Conservation (phyloP, 1,284 basidiomycete genomes). For the Cystobasidium pallidum region DNA sequence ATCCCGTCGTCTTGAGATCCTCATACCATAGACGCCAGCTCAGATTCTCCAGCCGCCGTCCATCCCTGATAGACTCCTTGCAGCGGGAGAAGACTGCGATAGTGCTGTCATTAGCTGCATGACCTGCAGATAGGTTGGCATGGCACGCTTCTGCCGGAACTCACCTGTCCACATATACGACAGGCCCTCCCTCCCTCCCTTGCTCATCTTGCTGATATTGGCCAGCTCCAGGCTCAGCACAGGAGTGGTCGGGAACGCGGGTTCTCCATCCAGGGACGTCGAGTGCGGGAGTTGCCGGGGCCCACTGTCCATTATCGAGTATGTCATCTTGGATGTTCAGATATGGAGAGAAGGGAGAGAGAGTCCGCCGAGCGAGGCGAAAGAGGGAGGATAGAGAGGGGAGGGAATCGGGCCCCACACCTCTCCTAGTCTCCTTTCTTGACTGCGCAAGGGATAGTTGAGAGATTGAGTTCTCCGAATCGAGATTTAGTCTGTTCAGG, state of each 20-base stretch:
- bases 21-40: slow-evolving; percentile 79
- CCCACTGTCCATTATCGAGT: not conserved
- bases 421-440: not conserved
- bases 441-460: not conserved
- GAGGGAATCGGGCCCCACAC: not conserved
- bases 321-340: not conserved
- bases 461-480: no score
- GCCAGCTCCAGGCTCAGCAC: slow-evolving; percentile 18
- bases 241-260: slow-evolving; percentile 18
- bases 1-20: slow-evolving; percentile 34
- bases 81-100: slow-evolving; percentile 76
- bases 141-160: no score
- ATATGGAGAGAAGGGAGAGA: not conserved
- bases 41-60: slow-evolving; percentile 77
- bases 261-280: slow-evolving; percentile 18
- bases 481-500: no score
- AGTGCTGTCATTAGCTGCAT: not conserved
- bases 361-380: no score
- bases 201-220: slow-evolving; percentile 28
- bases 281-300: not conserved
- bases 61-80: slow-evolving; percentile 74
- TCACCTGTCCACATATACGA: slow-evolving; percentile 35
- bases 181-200: slow-evolving; percentile 23
- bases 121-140: not conserved
- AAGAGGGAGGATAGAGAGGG: no score